Conservation (phyloP, 345 rosid species). For the Tarenaya hassleriana region DNA sequence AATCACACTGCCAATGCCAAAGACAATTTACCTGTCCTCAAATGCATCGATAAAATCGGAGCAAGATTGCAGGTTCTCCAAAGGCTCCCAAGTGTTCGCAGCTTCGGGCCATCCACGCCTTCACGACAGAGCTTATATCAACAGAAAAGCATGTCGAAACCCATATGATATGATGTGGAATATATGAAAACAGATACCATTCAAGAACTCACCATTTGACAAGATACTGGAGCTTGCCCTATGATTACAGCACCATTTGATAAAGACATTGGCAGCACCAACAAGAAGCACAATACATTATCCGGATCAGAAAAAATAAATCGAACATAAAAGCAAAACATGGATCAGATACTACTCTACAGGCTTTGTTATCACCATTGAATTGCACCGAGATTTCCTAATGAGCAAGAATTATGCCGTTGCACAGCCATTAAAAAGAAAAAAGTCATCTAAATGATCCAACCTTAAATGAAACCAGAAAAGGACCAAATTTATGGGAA, state of each 20-base stretch:
- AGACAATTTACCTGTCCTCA: conserved; percentile 64
- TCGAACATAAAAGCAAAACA: conserved; percentile 12
- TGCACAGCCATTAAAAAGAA: neutral
- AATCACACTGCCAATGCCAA: no score
- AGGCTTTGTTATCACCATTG: neutral
- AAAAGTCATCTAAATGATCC: neutral
- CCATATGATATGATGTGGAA: neutral
- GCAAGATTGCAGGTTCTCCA: conserved; percentile 87
- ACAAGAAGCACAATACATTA: conserved; percentile 9
- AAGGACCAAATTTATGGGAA: conserved; percentile 6
- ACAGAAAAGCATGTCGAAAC: conserved; percentile 17
- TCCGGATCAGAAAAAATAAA: conserved; percentile 8
- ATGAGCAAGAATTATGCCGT: no score
- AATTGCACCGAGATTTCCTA: neutral
- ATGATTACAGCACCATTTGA: conserved; percentile 22
- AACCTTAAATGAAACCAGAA: no score
- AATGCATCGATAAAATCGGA: conserved; percentile 90
- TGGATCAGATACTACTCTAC: neutral
- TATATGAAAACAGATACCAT: conserved; percentile 10
- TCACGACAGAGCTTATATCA: conserved; percentile 26
- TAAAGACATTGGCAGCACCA: conserved; percentile 8
- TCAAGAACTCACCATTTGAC: conserved; percentile 75
- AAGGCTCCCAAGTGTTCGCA: conserved; percentile 96
- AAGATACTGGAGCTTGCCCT: conserved; percentile 95
- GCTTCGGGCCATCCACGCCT: conserved; percentile 99